These are phyloP conservation scores for Glycine latifolia DNA, from an alignment of 306 rosid species.

Conservation along the genomic window DNA sequence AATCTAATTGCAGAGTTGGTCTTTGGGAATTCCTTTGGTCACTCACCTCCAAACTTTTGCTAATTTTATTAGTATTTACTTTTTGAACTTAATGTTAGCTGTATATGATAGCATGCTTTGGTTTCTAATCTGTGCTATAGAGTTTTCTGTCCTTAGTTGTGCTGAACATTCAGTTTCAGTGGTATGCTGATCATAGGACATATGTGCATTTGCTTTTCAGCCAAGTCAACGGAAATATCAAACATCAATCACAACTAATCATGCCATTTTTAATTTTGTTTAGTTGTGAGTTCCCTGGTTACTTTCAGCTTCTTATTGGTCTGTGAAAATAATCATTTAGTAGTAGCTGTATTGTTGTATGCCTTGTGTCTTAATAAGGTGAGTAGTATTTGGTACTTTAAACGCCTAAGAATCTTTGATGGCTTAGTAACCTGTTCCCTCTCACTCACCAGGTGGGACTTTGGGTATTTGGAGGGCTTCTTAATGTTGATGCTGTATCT, in stretches of 20 bases:
- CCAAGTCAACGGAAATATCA: neutral
- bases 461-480: slow-evolving; percentile 89
- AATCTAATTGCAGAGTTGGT: no score
- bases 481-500: slow-evolving; percentile 88
- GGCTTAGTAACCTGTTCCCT: slow-evolving; percentile 13
- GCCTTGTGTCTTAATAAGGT: slow-evolving; percentile 22
- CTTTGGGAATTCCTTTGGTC: no score
- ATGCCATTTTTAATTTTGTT: neutral
- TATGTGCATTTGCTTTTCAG: slow-evolving; percentile 1
- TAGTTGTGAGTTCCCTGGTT: slow-evolving; percentile 7
- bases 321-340: neutral
- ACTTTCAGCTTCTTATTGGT: slow-evolving; percentile 6
- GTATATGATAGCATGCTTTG: no score
- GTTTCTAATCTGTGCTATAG: neutral
- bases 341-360: neutral
- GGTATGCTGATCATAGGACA: slow-evolving; percentile 23
- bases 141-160: neutral
- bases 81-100: no score
- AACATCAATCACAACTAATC: neutral
- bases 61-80: no score
- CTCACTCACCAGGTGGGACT: slow-evolving; percentile 79
- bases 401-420: slow-evolving; percentile 2
- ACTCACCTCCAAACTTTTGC: no score
- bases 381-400: slow-evolving; percentile 14
- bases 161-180: slow-evolving; percentile 3